Evolutionary conservation across 2,329 filamentous ascomycete genomes (phyloP).

Genomic region (Colletotrichum paranaense): DNA sequence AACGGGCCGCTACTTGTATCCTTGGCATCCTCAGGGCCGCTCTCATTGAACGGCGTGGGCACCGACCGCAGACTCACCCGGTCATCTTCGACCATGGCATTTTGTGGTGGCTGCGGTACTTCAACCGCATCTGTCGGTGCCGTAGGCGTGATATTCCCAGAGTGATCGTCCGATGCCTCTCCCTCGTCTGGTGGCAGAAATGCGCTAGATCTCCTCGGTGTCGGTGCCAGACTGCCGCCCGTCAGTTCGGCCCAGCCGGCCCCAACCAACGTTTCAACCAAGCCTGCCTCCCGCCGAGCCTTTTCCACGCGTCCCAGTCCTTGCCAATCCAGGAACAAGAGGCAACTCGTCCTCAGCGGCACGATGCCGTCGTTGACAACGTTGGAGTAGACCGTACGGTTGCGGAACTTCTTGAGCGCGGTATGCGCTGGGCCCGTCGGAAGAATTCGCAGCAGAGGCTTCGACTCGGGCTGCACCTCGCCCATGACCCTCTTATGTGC

Average conservation of each 20-base stretch:
- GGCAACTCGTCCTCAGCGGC: constrained; percentile 90
- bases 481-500: constrained; percentile 69
- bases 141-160: constrained; percentile 34
- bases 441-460: constrained; percentile 87
- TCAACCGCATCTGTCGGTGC: constrained; percentile 57
- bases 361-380: constrained; percentile 99
- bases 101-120: constrained; percentile 77
- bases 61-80: constrained; percentile 65
- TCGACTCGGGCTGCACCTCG: constrained; percentile 79
- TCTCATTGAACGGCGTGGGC: constrained; percentile 46
- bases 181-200: constrained; percentile 45
- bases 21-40: constrained; percentile 24
- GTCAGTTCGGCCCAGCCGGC: constrained; percentile 97
- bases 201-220: constrained; percentile 57
- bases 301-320: constrained; percentile 94
- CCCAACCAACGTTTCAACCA: constrained; percentile 91
- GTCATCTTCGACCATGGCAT: constrained; percentile 76
- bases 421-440: constrained; percentile 92
- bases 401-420: constrained; percentile 87
- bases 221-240: constrained; percentile 67
- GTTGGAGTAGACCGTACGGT: constrained; percentile 94
- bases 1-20: constrained; percentile 61
- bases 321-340: constrained; percentile 98
- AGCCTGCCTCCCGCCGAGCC: constrained; percentile 87
- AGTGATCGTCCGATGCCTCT: constrained; percentile 21